Base-by-base conservation (phyloP, 2,329 filamentous ascomycete species). In the Onygenales sp. region DNA sequence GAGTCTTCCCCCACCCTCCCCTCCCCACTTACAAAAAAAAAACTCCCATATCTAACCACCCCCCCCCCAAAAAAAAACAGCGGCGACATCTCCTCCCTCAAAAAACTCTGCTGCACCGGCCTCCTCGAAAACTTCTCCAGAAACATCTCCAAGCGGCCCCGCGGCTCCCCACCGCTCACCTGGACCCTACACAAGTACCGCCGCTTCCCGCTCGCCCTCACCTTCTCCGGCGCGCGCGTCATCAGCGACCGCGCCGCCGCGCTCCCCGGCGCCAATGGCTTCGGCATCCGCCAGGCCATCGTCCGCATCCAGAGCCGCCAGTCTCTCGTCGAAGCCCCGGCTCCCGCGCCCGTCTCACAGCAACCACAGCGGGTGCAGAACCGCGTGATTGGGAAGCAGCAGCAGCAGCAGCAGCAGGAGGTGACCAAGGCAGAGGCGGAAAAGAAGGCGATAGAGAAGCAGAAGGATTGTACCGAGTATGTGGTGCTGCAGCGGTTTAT, bases 401-500 rank as follows among this genome's bases (percentile, higher is more conserved):
- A 51, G 43, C 38, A 41, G 6, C 38, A 41, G 1, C 10, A 11
- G 38, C 11, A 11, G 11, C 38, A 41, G 11, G 14, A 9, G 27
- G 13, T 31, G 14, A 14, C 21, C 7, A 36, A 43, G n/a, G 17
- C 31, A 33, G 54, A 52, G 8, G 46, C 54, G 27, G 39, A 55
- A 21, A 41, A 38, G 6, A 47, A 54, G 35, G 59, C 57, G 27
- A 57, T 63, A n/a, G 58, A 60, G 13, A 72, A 71, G 61, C 61
- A 67, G 50, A 72, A 72, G 63, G 69, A 72, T 57, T 70, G 70
- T 56, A 69, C 65, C 2, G 77, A 80, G 61, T 78, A 79, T 56
- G 59, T 79, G 33, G 76, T 79, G 11, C 60, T 79, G 27, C 77
- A 79, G 65, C 71, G 72, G 61, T 57, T 72, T 36, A 61, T 70